Percentiles rank a stretch among this genome's conserved stretches.
phyloP scores from a whole-genome alignment of 1,284 basidiomycete species.

The Ustilago xerochloae region DNA sequence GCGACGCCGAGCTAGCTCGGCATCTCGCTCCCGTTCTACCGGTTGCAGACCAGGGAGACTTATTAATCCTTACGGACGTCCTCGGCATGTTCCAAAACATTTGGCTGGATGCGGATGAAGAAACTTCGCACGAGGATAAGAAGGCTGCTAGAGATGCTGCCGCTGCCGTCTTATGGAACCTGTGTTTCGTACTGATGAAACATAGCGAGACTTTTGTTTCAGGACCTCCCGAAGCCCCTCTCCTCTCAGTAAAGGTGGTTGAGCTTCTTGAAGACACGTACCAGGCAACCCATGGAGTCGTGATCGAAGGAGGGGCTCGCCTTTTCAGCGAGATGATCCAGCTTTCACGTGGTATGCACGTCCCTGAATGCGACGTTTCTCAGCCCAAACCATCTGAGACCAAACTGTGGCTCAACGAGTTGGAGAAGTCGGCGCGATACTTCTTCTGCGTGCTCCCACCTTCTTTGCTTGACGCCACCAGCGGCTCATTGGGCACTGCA shows the following conservation, averaged over 20 bases:
- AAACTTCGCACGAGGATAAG: not conserved
- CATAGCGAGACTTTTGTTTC: not conserved
- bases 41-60: not conserved
- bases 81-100: constrained; percentile 18
- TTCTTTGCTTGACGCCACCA: not conserved
- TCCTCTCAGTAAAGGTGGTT: not conserved
- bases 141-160: constrained; percentile 3
- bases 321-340: constrained; percentile 8
- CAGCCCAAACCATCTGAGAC: not conserved
- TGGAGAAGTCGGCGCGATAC: constrained; percentile 7
- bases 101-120: constrained; percentile 7
- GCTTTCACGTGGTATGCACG: not conserved
- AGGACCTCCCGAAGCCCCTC: not conserved
- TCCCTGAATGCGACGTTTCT: not conserved
- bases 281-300: not conserved
- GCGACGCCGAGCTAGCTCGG: constrained; percentile 10
- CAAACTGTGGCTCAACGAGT: constrained; percentile 14
- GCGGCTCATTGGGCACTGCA: not conserved
- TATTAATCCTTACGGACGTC: constrained; percentile 1
- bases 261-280: not conserved
- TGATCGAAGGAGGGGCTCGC: constrained; percentile 1
- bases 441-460: constrained; percentile 16
- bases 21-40: constrained; percentile 17
- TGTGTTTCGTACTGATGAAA: constrained; percentile 15
- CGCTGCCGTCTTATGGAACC: constrained; percentile 14